phyloP scores from a whole-genome alignment of 164 flowering plant genomes.

The Vitis amurensis region DNA sequence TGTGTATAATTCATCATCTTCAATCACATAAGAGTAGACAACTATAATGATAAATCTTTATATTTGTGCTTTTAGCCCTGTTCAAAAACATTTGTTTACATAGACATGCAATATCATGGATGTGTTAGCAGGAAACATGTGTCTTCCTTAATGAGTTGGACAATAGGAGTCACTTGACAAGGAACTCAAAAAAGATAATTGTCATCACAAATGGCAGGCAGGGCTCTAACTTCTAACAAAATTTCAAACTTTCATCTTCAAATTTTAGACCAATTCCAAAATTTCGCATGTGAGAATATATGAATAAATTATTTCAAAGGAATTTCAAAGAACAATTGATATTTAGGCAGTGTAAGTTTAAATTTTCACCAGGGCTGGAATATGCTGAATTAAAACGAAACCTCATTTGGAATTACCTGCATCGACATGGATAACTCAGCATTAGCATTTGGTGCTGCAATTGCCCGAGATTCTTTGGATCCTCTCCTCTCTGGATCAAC shows the following conservation, averaged over 20 bases:
- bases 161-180: background rate
- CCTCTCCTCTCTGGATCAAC: slow-evolving; percentile 16
- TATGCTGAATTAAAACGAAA: background rate
- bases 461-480: slow-evolving; percentile 10
- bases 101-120: background rate
- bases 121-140: background rate
- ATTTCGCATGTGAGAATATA: background rate
- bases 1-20: too few species aligned
- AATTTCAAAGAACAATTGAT: background rate
- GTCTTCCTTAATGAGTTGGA: background rate
- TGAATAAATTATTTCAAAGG: background rate
- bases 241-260: background rate
- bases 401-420: slow-evolving; percentile 30
- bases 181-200: background rate
- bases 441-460: slow-evolving; percentile 22
- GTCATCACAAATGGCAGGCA: background rate
- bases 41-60: too few species aligned
- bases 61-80: too few species aligned
- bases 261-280: background rate
- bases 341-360: too few species aligned
- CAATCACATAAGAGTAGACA: too few species aligned
- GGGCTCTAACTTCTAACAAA: background rate
- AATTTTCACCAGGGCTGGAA: background rate
- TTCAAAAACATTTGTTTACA: background rate
- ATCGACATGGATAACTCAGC: slow-evolving; percentile 20